phyloP scores from a whole-genome alignment of 306 rosid genomes.

The Elaeagnus macrophylla region DNA sequence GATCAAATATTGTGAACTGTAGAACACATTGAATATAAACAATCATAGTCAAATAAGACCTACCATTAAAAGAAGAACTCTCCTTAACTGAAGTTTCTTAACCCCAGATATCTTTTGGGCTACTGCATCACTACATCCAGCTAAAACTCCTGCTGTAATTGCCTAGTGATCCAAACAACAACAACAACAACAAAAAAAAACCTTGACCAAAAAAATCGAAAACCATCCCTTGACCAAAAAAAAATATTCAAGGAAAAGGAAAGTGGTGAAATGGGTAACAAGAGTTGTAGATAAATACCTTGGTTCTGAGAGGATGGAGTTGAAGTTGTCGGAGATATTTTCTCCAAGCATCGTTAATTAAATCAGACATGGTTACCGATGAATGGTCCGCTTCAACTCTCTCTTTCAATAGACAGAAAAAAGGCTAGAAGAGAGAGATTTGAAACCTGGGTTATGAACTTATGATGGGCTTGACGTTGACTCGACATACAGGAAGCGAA shows the following conservation, averaged over 20 bases:
- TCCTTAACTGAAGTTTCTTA: constrained; percentile 73
- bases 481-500: too few species aligned
- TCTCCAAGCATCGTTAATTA: constrained; percentile 48
- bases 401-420: too few species aligned
- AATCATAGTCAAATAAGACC: background rate
- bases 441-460: too few species aligned
- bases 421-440: too few species aligned
- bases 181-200: background rate
- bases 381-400: constrained; percentile 12
- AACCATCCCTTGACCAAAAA: background rate
- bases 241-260: background rate
- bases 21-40: too few species aligned
- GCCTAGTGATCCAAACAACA: constrained; percentile 38
- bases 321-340: constrained; percentile 70
- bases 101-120: constrained; percentile 91
- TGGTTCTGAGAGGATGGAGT: constrained; percentile 79
- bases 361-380: constrained; percentile 54
- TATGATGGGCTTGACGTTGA: too few species aligned
- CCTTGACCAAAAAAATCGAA: background rate
- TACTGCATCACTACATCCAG: constrained; percentile 65
- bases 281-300: constrained; percentile 34
- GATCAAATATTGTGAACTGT: too few species aligned
- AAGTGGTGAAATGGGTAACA: background rate
- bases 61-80: constrained; percentile 75
- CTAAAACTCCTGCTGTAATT: constrained; percentile 70